A percentile compares a stretch with the other conserved stretches of the same genome.
Evolutionary conservation across 2,329 filamentous ascomycete species (phyloP).

Genomic region (Phaeoacremonium minimum): DNA sequence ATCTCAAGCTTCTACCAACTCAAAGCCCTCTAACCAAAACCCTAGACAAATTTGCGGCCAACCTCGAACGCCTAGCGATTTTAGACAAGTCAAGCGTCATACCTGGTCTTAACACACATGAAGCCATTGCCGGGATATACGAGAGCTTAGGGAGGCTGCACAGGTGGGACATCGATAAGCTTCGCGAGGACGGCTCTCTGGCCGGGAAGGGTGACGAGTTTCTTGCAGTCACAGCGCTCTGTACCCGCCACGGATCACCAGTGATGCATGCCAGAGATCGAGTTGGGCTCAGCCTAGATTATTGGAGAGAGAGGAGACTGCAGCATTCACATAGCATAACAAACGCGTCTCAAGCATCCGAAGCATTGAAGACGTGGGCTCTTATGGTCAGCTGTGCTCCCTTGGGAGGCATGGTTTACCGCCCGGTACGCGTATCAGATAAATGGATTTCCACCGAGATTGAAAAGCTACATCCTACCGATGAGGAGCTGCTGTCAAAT

Average conservation of each 20-base stretch:
- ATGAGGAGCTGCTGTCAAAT: constrained; percentile 32
- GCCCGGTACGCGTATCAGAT: constrained; percentile 66
- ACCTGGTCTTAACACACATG: constrained; percentile 69
- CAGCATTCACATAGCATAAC: constrained; percentile 30
- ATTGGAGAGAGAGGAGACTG: constrained; percentile 65
- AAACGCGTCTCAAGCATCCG: constrained; percentile 29
- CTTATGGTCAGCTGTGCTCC: constrained; percentile 63
- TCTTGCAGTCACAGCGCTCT: constrained; percentile 57
- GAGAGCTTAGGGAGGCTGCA: constrained; percentile 66
- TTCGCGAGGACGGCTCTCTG: constrained; percentile 44
- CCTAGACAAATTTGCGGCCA: constrained; percentile 65
- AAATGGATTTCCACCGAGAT: constrained; percentile 68
- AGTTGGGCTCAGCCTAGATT: constrained; percentile 69
- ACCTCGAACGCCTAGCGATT: constrained; percentile 64
- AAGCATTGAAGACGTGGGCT: constrained; percentile 55
- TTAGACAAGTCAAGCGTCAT: constrained; percentile 69
- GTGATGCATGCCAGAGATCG: constrained; percentile 64
- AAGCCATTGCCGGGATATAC: constrained; percentile 71
- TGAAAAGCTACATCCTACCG: constrained; percentile 49
- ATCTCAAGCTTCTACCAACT: constrained; percentile 55
- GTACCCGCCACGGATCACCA: constrained; percentile 65
- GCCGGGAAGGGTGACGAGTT: constrained; percentile 40
- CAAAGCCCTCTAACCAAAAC: constrained; percentile 66
- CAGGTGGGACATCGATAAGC: constrained; percentile 61
- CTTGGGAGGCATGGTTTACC: constrained; percentile 38